Evolutionary conservation across 2,329 filamentous ascomycete species (phyloP).

Genomic region (Lasiodiplodia theobromae): DNA sequence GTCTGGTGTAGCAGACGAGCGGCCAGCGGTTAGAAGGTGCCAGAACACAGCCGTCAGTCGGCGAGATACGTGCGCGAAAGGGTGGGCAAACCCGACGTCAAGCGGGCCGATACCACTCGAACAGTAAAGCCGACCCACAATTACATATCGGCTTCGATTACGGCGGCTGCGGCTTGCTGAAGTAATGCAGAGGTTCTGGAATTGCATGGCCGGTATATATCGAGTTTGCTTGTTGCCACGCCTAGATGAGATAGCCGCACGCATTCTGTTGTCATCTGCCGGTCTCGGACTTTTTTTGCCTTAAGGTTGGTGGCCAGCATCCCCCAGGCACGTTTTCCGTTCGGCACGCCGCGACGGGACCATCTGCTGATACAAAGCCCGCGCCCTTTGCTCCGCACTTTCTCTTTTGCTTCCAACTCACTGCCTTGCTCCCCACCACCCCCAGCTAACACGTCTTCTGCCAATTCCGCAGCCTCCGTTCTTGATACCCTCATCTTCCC

Average conservation of each 20-base stretch:
- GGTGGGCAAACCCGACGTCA: constrained; percentile 22
- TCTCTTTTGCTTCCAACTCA: constrained; percentile 17
- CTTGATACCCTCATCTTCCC: constrained; percentile 9
- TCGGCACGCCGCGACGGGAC: constrained; percentile 27
- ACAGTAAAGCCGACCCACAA: constrained; percentile 27
- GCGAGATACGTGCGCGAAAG: constrained; percentile 24
- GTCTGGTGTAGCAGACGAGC: not conserved
- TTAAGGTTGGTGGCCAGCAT: constrained; percentile 21
- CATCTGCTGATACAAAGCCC: constrained; percentile 39
- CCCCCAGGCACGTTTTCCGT: constrained; percentile 17
- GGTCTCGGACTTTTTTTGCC: constrained; percentile 16
- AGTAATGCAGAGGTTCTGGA: constrained; percentile 31
- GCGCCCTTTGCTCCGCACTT: constrained; percentile 15
- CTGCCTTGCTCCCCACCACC: constrained; percentile 1
- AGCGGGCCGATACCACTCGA: constrained; percentile 28
- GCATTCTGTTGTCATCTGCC: constrained; percentile 19
- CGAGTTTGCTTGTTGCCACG: not conserved
- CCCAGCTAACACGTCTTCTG: constrained; percentile 13
- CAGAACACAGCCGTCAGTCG: constrained; percentile 8
- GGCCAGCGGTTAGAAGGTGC: constrained; percentile 19
- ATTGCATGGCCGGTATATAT: constrained; percentile 14
- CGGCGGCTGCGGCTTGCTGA: constrained; percentile 24
- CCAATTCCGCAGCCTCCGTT: constrained; percentile 9
- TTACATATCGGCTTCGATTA: constrained; percentile 27
- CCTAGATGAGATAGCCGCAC: not conserved